Conservation (phyloP, 257 asterid species). For the Solanum ossicruentum region DNA sequence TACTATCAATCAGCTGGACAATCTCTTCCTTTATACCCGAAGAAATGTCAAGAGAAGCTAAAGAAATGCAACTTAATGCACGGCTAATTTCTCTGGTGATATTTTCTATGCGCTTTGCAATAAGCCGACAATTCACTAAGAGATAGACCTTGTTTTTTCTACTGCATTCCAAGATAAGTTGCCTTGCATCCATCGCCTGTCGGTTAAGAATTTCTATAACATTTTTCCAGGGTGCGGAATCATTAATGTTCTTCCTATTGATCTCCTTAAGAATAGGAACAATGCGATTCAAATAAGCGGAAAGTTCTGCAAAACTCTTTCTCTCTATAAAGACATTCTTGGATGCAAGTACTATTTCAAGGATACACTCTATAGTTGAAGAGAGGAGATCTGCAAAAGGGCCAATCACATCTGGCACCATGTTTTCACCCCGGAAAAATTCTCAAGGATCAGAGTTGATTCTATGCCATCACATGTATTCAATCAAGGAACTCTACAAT, state of each 20-base stretch:
- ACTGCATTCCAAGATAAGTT: constrained; percentile 35
- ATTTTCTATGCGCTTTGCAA: constrained; percentile 28
- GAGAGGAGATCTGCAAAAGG: constrained; percentile 13
- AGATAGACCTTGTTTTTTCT: constrained; percentile 40
- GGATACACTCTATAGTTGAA: constrained; percentile 21
- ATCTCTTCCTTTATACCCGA: constrained; percentile 29
- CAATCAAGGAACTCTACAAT: neutral
- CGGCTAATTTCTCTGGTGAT: constrained; percentile 34
- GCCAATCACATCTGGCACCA: constrained; percentile 25
- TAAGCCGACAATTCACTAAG: constrained; percentile 32
- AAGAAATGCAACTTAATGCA: constrained; percentile 32
- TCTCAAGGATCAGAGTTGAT: neutral
- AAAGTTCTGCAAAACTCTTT: constrained; percentile 30
- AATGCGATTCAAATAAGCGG: constrained; percentile 30
- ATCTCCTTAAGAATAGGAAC: constrained; percentile 36
- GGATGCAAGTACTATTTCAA: constrained; percentile 19
- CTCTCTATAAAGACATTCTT: constrained; percentile 23
- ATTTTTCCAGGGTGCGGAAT: constrained; percentile 17
- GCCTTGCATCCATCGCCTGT: constrained; percentile 21
- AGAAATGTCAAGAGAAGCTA: constrained; percentile 33
- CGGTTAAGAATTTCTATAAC: constrained; percentile 25
- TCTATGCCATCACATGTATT: neutral
- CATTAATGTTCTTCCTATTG: constrained; percentile 7
- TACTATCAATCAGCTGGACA: constrained; percentile 13
- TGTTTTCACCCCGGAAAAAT: neutral